Evolutionary conservation across 2,329 filamentous ascomycete species (phyloP).

Genomic region (Fusarium torreyae): DNA sequence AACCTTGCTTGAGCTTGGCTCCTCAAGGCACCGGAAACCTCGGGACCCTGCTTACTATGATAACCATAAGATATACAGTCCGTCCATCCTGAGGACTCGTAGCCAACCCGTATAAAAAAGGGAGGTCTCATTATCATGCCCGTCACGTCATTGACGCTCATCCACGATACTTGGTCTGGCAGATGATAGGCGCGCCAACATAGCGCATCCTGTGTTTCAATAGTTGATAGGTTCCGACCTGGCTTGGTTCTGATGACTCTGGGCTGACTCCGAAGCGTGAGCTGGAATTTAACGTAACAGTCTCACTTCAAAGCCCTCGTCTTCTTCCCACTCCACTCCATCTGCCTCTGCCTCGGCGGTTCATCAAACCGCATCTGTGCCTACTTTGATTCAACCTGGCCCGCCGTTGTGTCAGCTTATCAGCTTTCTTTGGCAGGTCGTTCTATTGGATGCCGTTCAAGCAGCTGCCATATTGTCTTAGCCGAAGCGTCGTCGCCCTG

Average conservation of each 20-base stretch:
- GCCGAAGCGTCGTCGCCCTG: constrained; percentile 38
- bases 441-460: constrained; percentile 47
- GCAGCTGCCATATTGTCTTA: constrained; percentile 45
- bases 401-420: constrained; percentile 3
- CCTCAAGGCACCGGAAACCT: constrained; percentile 32
- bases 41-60: constrained; percentile 39
- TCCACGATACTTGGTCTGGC: constrained; percentile 2
- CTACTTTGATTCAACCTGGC: background rate
- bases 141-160: constrained; percentile 30
- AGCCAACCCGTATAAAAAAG: constrained; percentile 1
- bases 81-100: background rate
- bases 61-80: constrained; percentile 15
- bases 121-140: constrained; percentile 7
- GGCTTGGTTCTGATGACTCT: constrained; percentile 13
- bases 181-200: constrained; percentile 1
- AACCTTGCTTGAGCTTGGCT: constrained; percentile 15
- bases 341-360: background rate
- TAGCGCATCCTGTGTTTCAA: constrained; percentile 7
- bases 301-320: background rate
- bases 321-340: background rate
- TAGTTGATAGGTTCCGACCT: constrained; percentile 6
- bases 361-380: background rate
- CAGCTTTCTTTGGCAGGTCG: constrained; percentile 25
- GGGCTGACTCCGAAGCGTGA: background rate
- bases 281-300: background rate